phyloP scores from a whole-genome alignment of 2,329 filamentous ascomycete species.

The Cyanodermella asteris region DNA sequence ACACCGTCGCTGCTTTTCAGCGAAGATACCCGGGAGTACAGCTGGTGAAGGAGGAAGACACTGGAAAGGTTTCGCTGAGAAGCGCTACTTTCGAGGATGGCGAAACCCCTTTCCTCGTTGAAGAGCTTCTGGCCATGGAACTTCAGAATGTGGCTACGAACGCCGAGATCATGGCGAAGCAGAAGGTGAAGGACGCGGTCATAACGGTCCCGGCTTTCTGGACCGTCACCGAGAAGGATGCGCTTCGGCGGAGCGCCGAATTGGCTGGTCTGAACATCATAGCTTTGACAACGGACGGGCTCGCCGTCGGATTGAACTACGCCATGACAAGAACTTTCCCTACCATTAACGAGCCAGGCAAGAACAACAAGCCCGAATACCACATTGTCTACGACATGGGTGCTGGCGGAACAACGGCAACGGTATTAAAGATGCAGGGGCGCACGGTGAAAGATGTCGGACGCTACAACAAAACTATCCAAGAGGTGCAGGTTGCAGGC shows the following conservation, averaged over 20 bases:
- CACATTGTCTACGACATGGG: slow-evolving; percentile 97
- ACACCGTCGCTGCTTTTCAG: slow-evolving; percentile 47
- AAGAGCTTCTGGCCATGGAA: slow-evolving; percentile 92
- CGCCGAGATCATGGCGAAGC: slow-evolving; percentile 61
- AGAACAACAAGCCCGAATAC: slow-evolving; percentile 78
- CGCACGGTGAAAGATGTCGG: slow-evolving; percentile 76
- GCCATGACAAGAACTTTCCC: slow-evolving; percentile 81
- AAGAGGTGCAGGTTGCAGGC: slow-evolving; percentile 79
- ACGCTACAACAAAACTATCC: slow-evolving; percentile 87
- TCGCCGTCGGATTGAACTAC: slow-evolving; percentile 88
- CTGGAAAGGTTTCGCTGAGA: slow-evolving; percentile 60
- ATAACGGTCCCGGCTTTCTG: slow-evolving; percentile 83
- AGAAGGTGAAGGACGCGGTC: slow-evolving; percentile 58
- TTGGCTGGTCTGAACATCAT: slow-evolving; percentile 75
- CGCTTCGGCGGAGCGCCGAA: slow-evolving; percentile 62
- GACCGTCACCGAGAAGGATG: slow-evolving; percentile 72
- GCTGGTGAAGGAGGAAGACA: slow-evolving; percentile 31
- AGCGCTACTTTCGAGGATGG: slow-evolving; percentile 46
- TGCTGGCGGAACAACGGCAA: slow-evolving; percentile 79
- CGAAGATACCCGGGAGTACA: slow-evolving; percentile 58
- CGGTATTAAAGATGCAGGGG: slow-evolving; percentile 73
- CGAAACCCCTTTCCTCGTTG: slow-evolving; percentile 47
- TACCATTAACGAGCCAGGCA: slow-evolving; percentile 53
- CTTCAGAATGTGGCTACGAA: slow-evolving; percentile 79
- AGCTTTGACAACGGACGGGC: slow-evolving; percentile 64